Base-by-base conservation (phyloP, 306 rosid species). In the Gillenia trifoliata region DNA sequence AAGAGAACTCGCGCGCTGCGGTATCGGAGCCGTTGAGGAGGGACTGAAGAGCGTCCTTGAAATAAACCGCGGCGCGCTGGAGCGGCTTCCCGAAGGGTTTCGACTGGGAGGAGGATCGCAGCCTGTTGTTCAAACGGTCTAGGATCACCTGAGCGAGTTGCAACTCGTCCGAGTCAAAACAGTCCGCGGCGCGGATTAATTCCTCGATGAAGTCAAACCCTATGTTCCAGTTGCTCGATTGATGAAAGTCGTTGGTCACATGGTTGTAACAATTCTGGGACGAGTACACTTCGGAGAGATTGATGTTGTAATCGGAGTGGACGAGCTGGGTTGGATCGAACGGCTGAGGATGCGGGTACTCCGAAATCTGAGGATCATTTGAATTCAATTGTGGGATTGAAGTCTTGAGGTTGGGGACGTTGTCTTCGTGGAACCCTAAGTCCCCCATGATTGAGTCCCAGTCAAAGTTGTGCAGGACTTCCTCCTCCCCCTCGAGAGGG, bases 391-490 rank as follows among this genome's bases (percentile, higher is more conserved):
- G 70, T 0, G 64, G 49, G 71, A 50, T 70, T 38, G 31, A 28
- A 36, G 19, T 22, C 45, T 79, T 84, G 38, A 85, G 72, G 23
- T 81, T 68, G 36, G 84, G 75, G 9, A 34, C 74, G 0, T 91
- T 74, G 49, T 93, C 98, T 11, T 93, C 93, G 61, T 86, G 85
- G 5, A 89, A 79, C 10, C 89, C 95, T 75, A 91, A 70, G 69
- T 93, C 98, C 64, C 75, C 88, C 85, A 89, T 86, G 85, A 93
- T 82, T 26, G 93, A 81, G 59, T 93, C 97, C 98, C 97, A 93
- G 22, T 93, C 98, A 26, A 88, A 73, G 71, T 68, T 80, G 16
- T 92, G 93, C 72, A 88, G 65, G 33, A 34, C 85, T 63, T 89
- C 95, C 38, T 93, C 98, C 43, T 90, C 95, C 90, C 85, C 82